Conservation (phyloP, 1,284 basidiomycete species). For the Takashimella tepidaria region DNA sequence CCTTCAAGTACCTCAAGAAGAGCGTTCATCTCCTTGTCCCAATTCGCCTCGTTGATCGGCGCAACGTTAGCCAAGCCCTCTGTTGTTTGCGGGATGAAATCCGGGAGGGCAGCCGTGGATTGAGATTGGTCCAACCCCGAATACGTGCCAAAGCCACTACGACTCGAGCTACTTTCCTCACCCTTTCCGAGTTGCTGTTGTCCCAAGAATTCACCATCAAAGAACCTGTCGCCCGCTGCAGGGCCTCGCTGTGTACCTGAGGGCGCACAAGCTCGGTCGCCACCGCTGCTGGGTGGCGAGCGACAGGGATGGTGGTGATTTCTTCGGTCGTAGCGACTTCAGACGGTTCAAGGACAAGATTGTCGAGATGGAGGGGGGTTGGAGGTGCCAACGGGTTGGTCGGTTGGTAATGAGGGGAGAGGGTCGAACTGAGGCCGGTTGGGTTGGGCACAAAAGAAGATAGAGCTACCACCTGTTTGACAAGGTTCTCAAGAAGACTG, state of each 20-base stretch:
- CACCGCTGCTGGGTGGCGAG: conserved; percentile 44
- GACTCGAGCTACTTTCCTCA: conserved; percentile 35
- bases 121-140: conserved; percentile 30
- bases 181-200: conserved; percentile 22
- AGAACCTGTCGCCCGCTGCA: conserved; percentile 46
- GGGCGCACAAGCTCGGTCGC: conserved; percentile 23
- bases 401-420: conserved; percentile 28
- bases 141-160: conserved; percentile 37
- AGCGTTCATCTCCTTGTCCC: conserved; percentile 25
- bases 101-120: conserved; percentile 8
- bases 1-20: conserved; percentile 22
- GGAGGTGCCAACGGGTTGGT: conserved; percentile 5
- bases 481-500: conserved; percentile 36
- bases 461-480: conserved; percentile 40
- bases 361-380: neutral
- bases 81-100: neutral
- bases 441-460: conserved; percentile 16
- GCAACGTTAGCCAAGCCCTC: conserved; percentile 14
- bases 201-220: conserved; percentile 25
- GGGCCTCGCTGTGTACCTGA: conserved; percentile 29
- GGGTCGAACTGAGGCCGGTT: conserved; percentile 16
- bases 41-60: conserved; percentile 15
- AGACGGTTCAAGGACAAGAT: neutral
- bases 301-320: conserved; percentile 3
- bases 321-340: neutral